Evolutionary conservation across 345 rosid genomes (phyloP).

Genomic region (Leavenworthia alabamica): DNA sequence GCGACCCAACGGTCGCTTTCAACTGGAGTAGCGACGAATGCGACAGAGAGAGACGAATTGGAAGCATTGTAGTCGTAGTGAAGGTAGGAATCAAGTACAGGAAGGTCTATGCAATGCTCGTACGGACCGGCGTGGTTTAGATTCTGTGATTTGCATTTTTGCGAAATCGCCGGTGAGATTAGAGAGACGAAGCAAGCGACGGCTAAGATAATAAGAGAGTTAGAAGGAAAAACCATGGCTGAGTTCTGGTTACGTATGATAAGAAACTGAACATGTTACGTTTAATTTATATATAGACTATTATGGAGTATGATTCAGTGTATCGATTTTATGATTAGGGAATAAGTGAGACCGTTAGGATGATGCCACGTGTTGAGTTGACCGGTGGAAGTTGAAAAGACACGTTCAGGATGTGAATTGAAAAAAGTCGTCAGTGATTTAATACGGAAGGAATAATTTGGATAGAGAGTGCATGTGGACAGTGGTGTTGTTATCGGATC

Average conservation of each 20-base stretch:
- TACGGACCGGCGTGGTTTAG: slow-evolving; percentile 18
- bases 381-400: background rate
- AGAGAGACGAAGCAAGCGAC: slow-evolving; percentile 23
- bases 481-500: slow-evolving; percentile 10
- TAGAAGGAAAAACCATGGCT: slow-evolving; percentile 15
- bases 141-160: slow-evolving; percentile 50
- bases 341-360: background rate
- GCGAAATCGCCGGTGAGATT: slow-evolving; percentile 43
- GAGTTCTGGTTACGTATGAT: background rate
- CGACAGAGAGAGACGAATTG: slow-evolving; percentile 72
- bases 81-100: slow-evolving; percentile 43
- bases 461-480: slow-evolving; percentile 25
- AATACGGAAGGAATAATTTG: background rate
- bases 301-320: slow-evolving; percentile 15
- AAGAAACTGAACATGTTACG: too few relatives aligned
- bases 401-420: slow-evolving; percentile 17
- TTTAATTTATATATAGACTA: slow-evolving; percentile 16
- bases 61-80: slow-evolving; percentile 62
- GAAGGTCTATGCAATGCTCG: slow-evolving; percentile 45
- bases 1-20: slow-evolving; percentile 54
- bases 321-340: background rate
- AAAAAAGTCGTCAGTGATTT: slow-evolving; percentile 1
- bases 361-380: slow-evolving; percentile 28
- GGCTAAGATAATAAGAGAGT: background rate
- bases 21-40: slow-evolving; percentile 56